Evolutionary conservation across 2,329 filamentous ascomycete species (phyloP), one percentile per base, ranked within the genome.

Genomic region (Xylariales sp.): DNA sequence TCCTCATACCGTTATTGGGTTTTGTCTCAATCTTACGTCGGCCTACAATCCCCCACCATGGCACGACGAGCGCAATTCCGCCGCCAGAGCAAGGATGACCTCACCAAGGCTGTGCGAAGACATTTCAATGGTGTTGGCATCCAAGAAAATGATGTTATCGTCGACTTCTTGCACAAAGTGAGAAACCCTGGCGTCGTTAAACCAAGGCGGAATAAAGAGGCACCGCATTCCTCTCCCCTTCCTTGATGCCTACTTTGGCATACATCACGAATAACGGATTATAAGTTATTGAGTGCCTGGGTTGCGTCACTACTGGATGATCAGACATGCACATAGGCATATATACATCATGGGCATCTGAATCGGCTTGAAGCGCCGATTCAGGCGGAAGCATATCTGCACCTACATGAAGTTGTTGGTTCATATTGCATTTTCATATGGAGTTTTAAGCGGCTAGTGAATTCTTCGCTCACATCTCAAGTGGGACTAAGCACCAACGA

Each of bases 41-140:
- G 91, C 41, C 82, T 87, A 67, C 87, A 90, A 79, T 93, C 91
- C 16, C 92, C 92, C 5, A 94, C 91, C 30, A 93, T 94, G 89
- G 88, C 89, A 50, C 83, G 90, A 65, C 86, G 85, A 73, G 88
- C 87, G 71, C 83, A 88, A 54, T 85, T 89, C 74, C 83, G 90
- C 60, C 85, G 91, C 62, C 89, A 94, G 77, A 87, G 86, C 74
- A 92, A 92, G 77, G 90, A 93, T 45, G 87, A 92, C 71, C 83
- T 97, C 62, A 91, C 91, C 8, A 85, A 89, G 71, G 85, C 88
- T 1, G 91, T 94, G 56, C 86, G 92, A 71, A 94, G 93, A 78
- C 92, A 96, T 80, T 96, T 96, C 82, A 96, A 96, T 77, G 89
- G 88, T 41, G 85, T 92, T 71, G 91, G 91, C 16, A 88, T 95